These are phyloP conservation scores for Populus tomentosa DNA, from an alignment of 441 rosid genomes.

Conservation along the genomic window DNA sequence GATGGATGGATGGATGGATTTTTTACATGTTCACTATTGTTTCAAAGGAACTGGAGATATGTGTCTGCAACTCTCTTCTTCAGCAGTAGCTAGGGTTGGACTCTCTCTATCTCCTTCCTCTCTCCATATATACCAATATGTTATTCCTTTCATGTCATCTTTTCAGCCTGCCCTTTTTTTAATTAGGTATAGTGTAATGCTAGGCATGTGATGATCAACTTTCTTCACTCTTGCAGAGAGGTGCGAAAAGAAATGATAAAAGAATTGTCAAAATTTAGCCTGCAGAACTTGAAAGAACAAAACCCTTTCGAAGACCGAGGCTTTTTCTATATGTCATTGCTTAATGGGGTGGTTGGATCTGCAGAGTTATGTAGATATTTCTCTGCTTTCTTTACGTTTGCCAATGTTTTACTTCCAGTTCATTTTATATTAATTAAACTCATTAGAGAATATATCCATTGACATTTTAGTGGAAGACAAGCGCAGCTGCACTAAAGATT, in stretches of 20 bases:
- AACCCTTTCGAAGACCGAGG: not conserved
- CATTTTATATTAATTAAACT: not conserved
- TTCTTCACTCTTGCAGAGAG: not conserved
- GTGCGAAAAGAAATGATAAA: not conserved
- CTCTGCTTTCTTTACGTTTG: not conserved
- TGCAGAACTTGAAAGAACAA: not conserved
- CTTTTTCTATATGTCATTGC: not conserved
- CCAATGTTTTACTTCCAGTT: not conserved
- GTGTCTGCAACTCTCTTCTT: not conserved
- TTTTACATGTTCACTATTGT: not conserved
- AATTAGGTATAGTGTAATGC: not conserved
- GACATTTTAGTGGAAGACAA: constrained; percentile 16
- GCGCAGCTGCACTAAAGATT: constrained; percentile 15
- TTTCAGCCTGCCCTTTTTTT: not conserved
- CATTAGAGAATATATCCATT: not conserved
- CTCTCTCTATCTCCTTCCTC: too few species aligned
- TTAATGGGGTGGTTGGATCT: not conserved
- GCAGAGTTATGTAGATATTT: not conserved
- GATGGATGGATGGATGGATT: constrained; percentile 6
- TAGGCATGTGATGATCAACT: not conserved
- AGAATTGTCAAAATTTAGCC: not conserved
- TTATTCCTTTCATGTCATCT: not conserved
- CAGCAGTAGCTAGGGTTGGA: not conserved
- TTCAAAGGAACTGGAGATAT: not conserved
- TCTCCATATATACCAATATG: not conserved